Evolutionary conservation across 768 basidiomycete species (phyloP).

Genomic region (Leccinum variicolor): DNA sequence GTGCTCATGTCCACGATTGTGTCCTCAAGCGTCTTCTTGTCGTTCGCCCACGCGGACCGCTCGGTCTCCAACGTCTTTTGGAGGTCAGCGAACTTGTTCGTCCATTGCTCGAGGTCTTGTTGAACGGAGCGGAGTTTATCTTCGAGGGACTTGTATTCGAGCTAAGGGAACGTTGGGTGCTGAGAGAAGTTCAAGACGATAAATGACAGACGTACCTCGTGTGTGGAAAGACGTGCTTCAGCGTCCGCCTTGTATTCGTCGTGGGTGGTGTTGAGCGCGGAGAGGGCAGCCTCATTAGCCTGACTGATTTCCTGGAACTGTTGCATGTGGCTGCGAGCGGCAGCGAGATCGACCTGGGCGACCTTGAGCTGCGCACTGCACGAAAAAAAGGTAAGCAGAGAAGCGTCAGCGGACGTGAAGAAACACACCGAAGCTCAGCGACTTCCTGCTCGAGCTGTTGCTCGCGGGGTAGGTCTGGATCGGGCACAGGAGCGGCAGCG

Average conservation of each 20-base stretch:
- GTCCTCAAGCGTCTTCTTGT: constrained; percentile 80
- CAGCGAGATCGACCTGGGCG: constrained; percentile 70
- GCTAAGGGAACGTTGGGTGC: constrained; percentile 36
- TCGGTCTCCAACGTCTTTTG: constrained; percentile 68
- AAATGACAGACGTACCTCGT: constrained; percentile 49
- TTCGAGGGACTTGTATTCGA: constrained; percentile 59
- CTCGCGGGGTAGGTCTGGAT: constrained; percentile 57
- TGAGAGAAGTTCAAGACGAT: neutral
- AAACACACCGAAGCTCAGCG: constrained; percentile 71
- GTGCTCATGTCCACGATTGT: constrained; percentile 78
- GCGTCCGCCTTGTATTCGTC: constrained; percentile 78
- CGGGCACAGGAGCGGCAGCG: constrained; percentile 32
- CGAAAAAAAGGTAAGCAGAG: neutral
- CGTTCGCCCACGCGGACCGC: constrained; percentile 65
- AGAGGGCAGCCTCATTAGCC: constrained; percentile 75
- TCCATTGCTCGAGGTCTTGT: constrained; percentile 49
- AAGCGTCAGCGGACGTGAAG: neutral
- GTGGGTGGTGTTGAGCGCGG: constrained; percentile 63
- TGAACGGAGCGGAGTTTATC: constrained; percentile 55
- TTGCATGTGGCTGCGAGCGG: constrained; percentile 67
- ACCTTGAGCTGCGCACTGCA: constrained; percentile 70
- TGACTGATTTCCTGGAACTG: constrained; percentile 87
- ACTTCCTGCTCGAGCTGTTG: constrained; percentile 82
- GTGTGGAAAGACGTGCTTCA: constrained; percentile 62
- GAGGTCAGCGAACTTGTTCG: constrained; percentile 50